phyloP scores from a whole-genome alignment of 345 rosid species.

The Zanthoxylum bungeanum region DNA sequence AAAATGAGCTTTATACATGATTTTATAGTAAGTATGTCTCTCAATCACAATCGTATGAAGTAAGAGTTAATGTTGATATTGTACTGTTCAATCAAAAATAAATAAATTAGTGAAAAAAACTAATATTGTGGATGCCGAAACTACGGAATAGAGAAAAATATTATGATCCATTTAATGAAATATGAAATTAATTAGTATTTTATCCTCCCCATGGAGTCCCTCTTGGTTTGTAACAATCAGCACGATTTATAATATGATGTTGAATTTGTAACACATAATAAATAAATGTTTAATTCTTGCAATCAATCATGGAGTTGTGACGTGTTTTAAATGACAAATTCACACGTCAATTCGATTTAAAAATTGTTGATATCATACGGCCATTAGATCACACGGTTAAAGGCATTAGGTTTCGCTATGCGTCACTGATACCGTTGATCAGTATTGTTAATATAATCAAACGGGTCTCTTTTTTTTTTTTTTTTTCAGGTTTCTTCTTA shows the following conservation, averaged over 20 bases:
- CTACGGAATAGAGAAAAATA: too few relatives aligned
- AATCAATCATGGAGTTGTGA: conserved; percentile 8
- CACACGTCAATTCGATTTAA: background rate
- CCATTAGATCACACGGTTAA: background rate
- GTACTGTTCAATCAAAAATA: too few relatives aligned
- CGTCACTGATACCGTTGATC: conserved; percentile 5
- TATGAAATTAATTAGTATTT: too few relatives aligned
- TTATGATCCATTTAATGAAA: too few relatives aligned
- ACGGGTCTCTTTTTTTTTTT: background rate
- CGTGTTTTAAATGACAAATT: background rate
- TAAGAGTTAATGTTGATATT: too few relatives aligned
- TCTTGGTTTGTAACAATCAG: too few relatives aligned
- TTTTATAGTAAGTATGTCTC: too few relatives aligned
- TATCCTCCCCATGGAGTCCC: too few relatives aligned
- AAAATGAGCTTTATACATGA: too few relatives aligned
- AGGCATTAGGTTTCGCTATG: background rate
- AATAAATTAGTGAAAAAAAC: too few relatives aligned
- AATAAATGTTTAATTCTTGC: background rate
- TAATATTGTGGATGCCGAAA: too few relatives aligned
- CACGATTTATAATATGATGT: background rate
- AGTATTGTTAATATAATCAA: background rate
- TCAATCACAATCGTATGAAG: too few relatives aligned
- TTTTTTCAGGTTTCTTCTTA: background rate
- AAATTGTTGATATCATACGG: conserved; percentile 1
- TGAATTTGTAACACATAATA: background rate